These are phyloP conservation scores for Phlebiopsis flavidoalba DNA, from an alignment of 768 basidiomycete genomes.

Conservation along the genomic window DNA sequence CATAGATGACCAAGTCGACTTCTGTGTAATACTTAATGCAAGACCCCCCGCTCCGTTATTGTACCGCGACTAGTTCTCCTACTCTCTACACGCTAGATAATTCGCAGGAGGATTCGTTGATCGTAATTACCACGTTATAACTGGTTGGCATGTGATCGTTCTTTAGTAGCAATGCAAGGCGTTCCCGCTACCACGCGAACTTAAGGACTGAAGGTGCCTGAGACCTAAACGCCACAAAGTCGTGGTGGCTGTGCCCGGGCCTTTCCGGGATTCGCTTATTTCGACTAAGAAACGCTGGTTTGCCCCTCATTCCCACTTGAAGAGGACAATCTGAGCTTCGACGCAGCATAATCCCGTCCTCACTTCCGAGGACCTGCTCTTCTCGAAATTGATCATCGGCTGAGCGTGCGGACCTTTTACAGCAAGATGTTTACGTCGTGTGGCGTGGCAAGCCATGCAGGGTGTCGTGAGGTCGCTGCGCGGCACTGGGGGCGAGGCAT, in stretches of 20 bases:
- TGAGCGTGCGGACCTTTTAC: not conserved
- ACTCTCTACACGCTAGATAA: not conserved
- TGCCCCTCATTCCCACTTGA: not conserved
- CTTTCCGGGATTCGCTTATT: not conserved
- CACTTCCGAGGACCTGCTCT: not conserved
- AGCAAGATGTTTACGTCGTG: not conserved
- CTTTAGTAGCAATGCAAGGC: not conserved
- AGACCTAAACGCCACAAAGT: constrained; percentile 1
- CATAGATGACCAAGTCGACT: too few species aligned
- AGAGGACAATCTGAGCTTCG: not conserved
- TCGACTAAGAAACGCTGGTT: not conserved
- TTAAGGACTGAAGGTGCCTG: not conserved
- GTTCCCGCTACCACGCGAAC: not conserved
- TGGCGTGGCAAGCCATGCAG: not conserved
- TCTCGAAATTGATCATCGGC: not conserved
- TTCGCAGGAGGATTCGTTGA: not conserved
- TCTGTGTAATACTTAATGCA: not conserved
- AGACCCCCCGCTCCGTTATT: not conserved
- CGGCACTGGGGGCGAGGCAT: not conserved
- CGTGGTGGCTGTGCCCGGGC: not conserved
- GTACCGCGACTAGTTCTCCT: not conserved
- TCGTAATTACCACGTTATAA: not conserved
- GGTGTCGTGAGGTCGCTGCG: not conserved
- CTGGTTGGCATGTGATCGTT: not conserved
- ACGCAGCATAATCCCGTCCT: not conserved